A percentile compares a stretch with the other conserved stretches of the same genome.
Conservation (phyloP, 108 stramenopile species). For the Craspedostauros australis region DNA sequence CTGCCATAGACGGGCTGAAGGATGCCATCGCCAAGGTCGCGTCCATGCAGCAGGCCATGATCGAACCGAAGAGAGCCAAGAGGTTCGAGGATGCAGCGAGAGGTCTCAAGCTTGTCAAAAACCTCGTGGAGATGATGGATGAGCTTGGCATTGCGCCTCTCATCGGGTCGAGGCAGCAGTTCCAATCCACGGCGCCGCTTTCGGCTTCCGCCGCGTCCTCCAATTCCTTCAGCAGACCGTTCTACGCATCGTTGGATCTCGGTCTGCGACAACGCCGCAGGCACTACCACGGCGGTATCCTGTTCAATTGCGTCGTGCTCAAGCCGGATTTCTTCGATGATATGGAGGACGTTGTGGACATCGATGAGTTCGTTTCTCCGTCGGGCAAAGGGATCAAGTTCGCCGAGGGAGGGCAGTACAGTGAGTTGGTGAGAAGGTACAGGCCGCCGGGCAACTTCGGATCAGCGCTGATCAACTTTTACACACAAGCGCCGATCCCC, state of each 20-base stretch:
- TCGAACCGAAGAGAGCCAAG: slow-evolving; percentile 24
- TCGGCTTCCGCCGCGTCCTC: no score
- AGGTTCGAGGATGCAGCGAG: slow-evolving; percentile 50
- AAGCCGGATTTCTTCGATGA: slow-evolving; percentile 44
- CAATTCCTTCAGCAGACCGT: slow-evolving; percentile 39
- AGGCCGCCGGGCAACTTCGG: slow-evolving; percentile 80
- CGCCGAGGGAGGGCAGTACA: slow-evolving; percentile 73
- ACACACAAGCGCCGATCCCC: slow-evolving; percentile 64
- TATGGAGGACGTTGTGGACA: slow-evolving; percentile 29
- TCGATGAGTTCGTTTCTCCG: slow-evolving; percentile 28
- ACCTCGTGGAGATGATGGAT: slow-evolving; percentile 38
- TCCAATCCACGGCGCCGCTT: not conserved
- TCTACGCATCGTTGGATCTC: slow-evolving; percentile 63
- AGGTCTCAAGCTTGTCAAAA: slow-evolving; percentile 34
- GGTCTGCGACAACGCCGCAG: slow-evolving; percentile 57
- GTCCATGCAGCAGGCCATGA: not conserved
- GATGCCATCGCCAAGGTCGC: slow-evolving; percentile 15
- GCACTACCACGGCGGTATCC: slow-evolving; percentile 53
- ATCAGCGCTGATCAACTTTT: slow-evolving; percentile 31
- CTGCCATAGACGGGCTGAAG: slow-evolving; percentile 43
- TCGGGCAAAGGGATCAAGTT: slow-evolving; percentile 48
- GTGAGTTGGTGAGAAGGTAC: slow-evolving; percentile 46
- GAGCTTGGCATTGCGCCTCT: slow-evolving; percentile 36
- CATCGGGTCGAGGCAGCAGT: slow-evolving; percentile 1
- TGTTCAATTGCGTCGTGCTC: slow-evolving; percentile 65